Base-by-base conservation (phyloP, 768 basidiomycete genomes). In the Collybia mongolica region DNA sequence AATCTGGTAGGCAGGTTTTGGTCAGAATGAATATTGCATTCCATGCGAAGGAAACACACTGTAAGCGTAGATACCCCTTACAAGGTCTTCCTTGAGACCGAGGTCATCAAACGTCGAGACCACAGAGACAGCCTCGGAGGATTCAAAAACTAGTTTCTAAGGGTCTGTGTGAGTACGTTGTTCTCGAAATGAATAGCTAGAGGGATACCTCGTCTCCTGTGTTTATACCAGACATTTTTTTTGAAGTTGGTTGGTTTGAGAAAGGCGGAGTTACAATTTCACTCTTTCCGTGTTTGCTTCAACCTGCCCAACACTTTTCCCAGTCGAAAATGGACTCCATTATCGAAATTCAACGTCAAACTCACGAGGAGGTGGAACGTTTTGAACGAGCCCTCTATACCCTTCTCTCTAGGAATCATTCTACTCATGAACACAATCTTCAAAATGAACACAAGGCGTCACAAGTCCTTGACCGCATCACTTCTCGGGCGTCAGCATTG, bases 21-120 rank as follows among this genome's bases (percentile, higher is more conserved):
- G 26, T 47, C 15, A 52, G 35, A 26, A 44, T 45, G 20, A 32
- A 8, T 37, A 18, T 15, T 19, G 18, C 7, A 41, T 11, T 48
- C 28, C 28, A 15, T 12, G 5, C 28, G 51, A 35, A 55, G 22
- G 26, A 40, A n/a, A 73, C 83, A 48, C 52, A 92, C 96, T 96
- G 77, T 98, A 98, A 50, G 94, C 96, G 72, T 98, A 98, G 67
- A 99, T 91, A 60, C 97, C 97, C 59, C 97, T 86, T 49, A 98
- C 72, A 46, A 99, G 83, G 70, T 98, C 93, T 63, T 93, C 90
- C 76, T 98, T 98, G 65, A 99, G 72, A 60, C 88, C 81, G 39
- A 93, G 82, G 75, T 93, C 91, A 63, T 93, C 90, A 63, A 93
- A 93, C 5, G 91, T 92, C 41, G 89, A 90, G 58, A 96, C 81